phyloP scores from a whole-genome alignment of 306 rosid species.

The Trifolium repens region DNA sequence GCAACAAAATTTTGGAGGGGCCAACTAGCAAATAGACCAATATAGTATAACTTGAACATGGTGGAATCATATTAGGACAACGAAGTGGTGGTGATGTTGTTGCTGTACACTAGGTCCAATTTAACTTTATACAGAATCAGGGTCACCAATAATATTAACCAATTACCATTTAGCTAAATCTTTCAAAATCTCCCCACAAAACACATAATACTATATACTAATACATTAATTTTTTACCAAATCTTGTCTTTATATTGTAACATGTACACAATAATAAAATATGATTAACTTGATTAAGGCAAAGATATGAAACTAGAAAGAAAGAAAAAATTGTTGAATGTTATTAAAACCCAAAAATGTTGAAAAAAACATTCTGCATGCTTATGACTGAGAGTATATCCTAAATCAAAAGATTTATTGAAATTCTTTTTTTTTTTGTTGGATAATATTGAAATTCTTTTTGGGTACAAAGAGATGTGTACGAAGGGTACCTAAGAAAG shows the following conservation, averaged over 20 bases:
- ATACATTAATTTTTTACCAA: slow-evolving; percentile 16
- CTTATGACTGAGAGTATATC: neutral
- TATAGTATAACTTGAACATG: slow-evolving; percentile 50
- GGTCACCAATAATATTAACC: neutral
- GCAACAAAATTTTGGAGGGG: slow-evolving; percentile 53
- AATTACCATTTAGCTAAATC: neutral
- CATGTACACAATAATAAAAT: neutral
- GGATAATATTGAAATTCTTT: slow-evolving; percentile 8
- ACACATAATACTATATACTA: neutral
- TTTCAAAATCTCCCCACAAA: slow-evolving; percentile 5
- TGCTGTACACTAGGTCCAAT: slow-evolving; percentile 12
- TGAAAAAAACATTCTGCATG: neutral
- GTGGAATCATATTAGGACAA: slow-evolving; percentile 61
- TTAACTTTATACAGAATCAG: slow-evolving; percentile 35
- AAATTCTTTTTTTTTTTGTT: too few relatives aligned
- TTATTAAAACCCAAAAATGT: neutral
- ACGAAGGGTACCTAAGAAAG: slow-evolving; percentile 29
- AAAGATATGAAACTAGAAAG: neutral
- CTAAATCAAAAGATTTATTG: neutral
- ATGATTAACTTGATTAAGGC: neutral
- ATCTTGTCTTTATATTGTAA: neutral
- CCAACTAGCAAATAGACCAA: slow-evolving; percentile 22
- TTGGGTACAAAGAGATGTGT: slow-evolving; percentile 29
- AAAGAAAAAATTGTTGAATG: neutral
- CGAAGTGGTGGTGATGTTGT: slow-evolving; percentile 7